Conservation (phyloP, 805 yeast genomes). For the Candida methanosorbosa region DNA sequence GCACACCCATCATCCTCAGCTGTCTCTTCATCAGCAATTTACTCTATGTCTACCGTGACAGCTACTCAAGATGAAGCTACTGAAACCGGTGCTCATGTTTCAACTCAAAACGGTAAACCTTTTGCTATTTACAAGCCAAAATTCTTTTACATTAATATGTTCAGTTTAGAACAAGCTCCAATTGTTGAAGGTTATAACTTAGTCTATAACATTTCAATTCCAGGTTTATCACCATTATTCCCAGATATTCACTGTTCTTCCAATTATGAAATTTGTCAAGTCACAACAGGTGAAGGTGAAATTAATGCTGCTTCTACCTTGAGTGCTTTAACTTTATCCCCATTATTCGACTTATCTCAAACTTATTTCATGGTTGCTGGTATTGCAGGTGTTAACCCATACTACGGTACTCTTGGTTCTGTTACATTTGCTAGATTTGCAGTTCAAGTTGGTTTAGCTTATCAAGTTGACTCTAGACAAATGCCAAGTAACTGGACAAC, state of each 20-base stretch:
- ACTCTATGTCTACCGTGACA: conserved; percentile 1
- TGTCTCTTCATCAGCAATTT: conserved; percentile 4
- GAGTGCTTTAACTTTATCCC: conserved; percentile 43
- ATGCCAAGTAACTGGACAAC: conserved; percentile 45
- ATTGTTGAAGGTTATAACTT: conserved; percentile 43
- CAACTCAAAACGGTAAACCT: neutral
- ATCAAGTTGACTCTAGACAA: conserved; percentile 47
- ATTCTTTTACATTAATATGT: conserved; percentile 48
- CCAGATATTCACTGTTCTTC: conserved; percentile 48
- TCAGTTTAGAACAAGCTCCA: conserved; percentile 40
- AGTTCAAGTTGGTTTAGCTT: conserved; percentile 52
- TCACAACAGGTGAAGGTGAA: conserved; percentile 65
- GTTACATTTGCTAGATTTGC: conserved; percentile 55
- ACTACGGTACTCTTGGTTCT: conserved; percentile 46
- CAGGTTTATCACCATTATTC: conserved; percentile 57
- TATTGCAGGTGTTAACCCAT: conserved; percentile 58
- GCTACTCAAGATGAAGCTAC: neutral
- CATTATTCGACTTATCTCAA: conserved; percentile 46
- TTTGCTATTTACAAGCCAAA: conserved; percentile 38
- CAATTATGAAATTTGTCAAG: conserved; percentile 46
- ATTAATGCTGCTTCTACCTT: conserved; percentile 56
- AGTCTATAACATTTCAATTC: conserved; percentile 46
- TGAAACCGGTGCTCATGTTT: neutral
- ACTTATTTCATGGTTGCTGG: conserved; percentile 60
- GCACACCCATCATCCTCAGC: neutral